These are phyloP conservation scores for Ogataea trehaloabstinens DNA, from an alignment of 805 yeast genomes.

Conservation along the genomic window DNA sequence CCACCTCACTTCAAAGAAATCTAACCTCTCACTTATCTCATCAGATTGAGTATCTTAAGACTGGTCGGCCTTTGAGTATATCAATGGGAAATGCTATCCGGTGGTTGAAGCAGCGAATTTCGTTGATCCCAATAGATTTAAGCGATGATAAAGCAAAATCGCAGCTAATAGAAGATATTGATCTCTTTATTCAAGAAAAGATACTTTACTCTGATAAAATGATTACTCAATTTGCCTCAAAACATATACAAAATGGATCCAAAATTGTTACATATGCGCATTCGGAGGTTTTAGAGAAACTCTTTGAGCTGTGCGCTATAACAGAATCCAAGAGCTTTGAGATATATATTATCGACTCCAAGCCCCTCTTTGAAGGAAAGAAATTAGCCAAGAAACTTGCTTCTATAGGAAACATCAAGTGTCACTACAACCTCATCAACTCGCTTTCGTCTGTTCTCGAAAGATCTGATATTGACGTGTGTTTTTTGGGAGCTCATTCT, in stretches of 20 bases:
- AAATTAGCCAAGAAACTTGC: constrained; percentile 65
- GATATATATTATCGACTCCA: constrained; percentile 85
- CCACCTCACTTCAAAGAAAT: constrained; percentile 82
- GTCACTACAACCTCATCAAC: constrained; percentile 76
- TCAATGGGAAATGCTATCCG: constrained; percentile 98
- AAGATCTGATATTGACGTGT: constrained; percentile 71
- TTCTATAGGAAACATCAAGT: constrained; percentile 55
- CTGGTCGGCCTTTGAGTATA: constrained; percentile 86
- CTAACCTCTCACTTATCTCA: constrained; percentile 83
- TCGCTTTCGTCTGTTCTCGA: constrained; percentile 78
- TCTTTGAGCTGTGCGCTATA: constrained; percentile 67
- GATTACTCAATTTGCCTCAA: constrained; percentile 75
- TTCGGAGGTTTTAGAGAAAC: constrained; percentile 75
- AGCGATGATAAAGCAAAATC: constrained; percentile 66
- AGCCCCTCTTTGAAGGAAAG: constrained; percentile 93
- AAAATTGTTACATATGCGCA: constrained; percentile 87
- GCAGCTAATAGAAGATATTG: constrained; percentile 63
- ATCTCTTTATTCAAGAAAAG: constrained; percentile 79
- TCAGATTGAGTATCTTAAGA: constrained; percentile 88
- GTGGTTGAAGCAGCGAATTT: constrained; percentile 93
- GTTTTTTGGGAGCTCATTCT: constrained; percentile 94
- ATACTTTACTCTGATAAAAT: constrained; percentile 79
- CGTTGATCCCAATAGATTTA: constrained; percentile 73
- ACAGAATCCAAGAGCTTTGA: constrained; percentile 63
- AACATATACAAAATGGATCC: constrained; percentile 71